A percentile compares a stretch with the other conserved stretches of the same genome.
Evolutionary conservation across 2,329 filamentous ascomycete species (phyloP).

Genomic region (Calonectria honghensis): DNA sequence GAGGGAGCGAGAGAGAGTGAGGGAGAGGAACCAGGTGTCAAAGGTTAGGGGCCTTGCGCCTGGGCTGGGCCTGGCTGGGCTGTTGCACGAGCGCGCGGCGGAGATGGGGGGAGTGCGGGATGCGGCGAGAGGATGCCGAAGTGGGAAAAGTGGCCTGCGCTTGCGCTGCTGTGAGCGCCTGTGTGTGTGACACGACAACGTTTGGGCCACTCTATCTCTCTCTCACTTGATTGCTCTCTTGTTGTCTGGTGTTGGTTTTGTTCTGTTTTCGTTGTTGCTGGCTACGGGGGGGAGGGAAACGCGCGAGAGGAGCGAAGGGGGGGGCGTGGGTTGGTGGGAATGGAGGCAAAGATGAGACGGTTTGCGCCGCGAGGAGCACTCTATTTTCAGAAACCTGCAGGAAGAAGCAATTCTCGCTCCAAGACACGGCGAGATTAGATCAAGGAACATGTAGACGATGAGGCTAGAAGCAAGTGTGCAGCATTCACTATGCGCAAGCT

Average conservation of each 20-base stretch:
- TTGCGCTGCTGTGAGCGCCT: slow-evolving; percentile 2
- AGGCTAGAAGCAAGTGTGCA: neutral
- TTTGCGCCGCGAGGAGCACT: neutral
- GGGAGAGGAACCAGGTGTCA: slow-evolving; percentile 1
- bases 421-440: neutral
- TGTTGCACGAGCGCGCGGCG: slow-evolving; percentile 12
- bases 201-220: neutral
- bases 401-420: neutral
- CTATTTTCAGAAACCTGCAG: neutral
- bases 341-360: slow-evolving; percentile 18
- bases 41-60: slow-evolving; percentile 18
- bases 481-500: neutral
- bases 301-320: too few relatives aligned
- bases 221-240: neutral
- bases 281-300: neutral
- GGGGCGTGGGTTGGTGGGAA: neutral
- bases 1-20: neutral
- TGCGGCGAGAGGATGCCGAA: slow-evolving; percentile 24
- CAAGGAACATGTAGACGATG: neutral
- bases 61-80: slow-evolving; percentile 16
- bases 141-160: neutral
- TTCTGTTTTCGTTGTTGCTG: neutral
- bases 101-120: slow-evolving; percentile 15
- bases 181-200: slow-evolving; percentile 17
- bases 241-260: neutral